Conservation (phyloP, 495 filamentous ascomycete genomes). For the Penicillium argentinense region DNA sequence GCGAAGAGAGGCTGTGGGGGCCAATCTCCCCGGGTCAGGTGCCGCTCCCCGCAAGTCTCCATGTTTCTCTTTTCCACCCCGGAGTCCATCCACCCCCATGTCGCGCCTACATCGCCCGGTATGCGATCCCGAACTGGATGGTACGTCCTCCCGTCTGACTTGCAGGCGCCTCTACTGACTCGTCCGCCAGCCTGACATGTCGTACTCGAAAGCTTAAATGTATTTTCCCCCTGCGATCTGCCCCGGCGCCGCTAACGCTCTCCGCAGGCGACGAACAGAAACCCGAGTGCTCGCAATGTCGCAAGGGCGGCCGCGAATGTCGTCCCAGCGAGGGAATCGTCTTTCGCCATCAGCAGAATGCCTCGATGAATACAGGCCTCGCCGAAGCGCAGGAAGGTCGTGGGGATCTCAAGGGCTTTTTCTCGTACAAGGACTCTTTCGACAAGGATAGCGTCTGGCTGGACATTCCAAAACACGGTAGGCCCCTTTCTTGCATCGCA, state of each 20-base stretch:
- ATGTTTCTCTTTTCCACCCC: slow-evolving; percentile 19
- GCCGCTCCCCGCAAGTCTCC: slow-evolving; percentile 29
- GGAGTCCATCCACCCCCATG: slow-evolving; percentile 25
- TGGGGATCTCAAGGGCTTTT: slow-evolving; percentile 59
- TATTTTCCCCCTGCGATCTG: slow-evolving; percentile 15
- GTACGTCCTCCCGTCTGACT: slow-evolving; percentile 24
- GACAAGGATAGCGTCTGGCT: slow-evolving; percentile 61
- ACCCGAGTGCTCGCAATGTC: slow-evolving; percentile 58
- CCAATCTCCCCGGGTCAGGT: slow-evolving; percentile 23
- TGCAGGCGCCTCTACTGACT: slow-evolving; percentile 6
- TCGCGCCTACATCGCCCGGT: slow-evolving; percentile 36
- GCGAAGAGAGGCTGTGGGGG: too few relatives aligned
- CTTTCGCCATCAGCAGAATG: slow-evolving; percentile 73
- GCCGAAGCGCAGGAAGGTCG: slow-evolving; percentile 40
- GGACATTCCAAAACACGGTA: slow-evolving; percentile 60
- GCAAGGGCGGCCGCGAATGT: slow-evolving; percentile 60
- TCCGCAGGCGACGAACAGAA: slow-evolving; percentile 53
- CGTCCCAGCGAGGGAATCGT: slow-evolving; percentile 62
- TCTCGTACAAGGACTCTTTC: slow-evolving; percentile 69
- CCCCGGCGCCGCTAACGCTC: slow-evolving; percentile 11
- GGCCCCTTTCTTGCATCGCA: too few relatives aligned
- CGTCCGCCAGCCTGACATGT: slow-evolving; percentile 53
- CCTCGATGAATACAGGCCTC: slow-evolving; percentile 60
- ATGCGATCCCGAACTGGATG: slow-evolving; percentile 56
- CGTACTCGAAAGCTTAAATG: slow-evolving; percentile 65